phyloP scores from a whole-genome alignment of 208 protist genomes.

The Trypanosoma caninum region DNA sequence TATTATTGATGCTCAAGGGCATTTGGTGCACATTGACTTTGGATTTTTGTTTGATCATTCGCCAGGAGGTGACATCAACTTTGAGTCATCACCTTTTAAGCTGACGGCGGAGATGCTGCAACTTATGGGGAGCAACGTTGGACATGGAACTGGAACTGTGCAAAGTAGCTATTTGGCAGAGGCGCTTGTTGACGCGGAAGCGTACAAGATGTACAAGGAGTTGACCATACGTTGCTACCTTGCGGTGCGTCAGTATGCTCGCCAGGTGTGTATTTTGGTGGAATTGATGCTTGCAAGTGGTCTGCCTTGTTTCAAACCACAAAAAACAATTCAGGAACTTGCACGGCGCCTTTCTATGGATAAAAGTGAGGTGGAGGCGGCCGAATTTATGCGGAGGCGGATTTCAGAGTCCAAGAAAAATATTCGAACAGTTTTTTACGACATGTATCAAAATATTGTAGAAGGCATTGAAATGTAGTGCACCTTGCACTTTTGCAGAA shows the following conservation, averaged over 20 bases:
- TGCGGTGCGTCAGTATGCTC: constrained; percentile 76
- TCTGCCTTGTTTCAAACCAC: constrained; percentile 86
- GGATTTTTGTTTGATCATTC: constrained; percentile 96
- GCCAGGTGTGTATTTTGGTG: constrained; percentile 75
- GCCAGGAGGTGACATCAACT: constrained; percentile 94
- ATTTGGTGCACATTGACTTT: constrained; percentile 98
- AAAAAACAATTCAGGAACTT: constrained; percentile 74
- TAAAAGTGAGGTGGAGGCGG: constrained; percentile 72
- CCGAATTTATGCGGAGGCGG: constrained; percentile 74
- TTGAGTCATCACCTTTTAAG: constrained; percentile 94
- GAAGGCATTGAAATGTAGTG: constrained; percentile 78
- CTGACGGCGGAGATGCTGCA: constrained; percentile 91
- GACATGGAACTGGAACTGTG: constrained; percentile 45
- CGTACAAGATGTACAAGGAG: constrained; percentile 78
- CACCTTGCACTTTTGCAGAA: too few relatives aligned
- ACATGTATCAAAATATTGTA: constrained; percentile 73
- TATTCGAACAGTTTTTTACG: constrained; percentile 79
- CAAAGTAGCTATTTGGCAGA: constrained; percentile 52
- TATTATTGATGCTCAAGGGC: constrained; percentile 87
- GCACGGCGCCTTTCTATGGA: constrained; percentile 63
- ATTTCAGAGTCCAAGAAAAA: constrained; percentile 81
- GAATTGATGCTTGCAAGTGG: constrained; percentile 86
- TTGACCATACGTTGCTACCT: constrained; percentile 81
- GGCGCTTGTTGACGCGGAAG: constrained; percentile 79
- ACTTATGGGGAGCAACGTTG: constrained; percentile 86